Base-by-base conservation (phyloP, 345 rosid genomes). In the Populus ilicifolia region DNA sequence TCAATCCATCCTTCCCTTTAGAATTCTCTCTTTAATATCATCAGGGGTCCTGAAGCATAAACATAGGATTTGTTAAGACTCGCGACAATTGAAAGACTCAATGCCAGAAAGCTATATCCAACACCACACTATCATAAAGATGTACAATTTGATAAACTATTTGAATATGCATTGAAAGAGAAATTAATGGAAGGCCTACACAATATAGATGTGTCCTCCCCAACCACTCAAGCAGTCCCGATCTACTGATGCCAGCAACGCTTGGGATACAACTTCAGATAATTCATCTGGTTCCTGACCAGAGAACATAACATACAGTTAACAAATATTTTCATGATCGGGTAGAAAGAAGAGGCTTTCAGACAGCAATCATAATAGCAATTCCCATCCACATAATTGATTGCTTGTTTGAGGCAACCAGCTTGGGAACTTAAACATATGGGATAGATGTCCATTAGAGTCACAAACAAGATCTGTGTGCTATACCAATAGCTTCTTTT, bases 1-100 rank as follows among this genome's bases (percentile, higher is more conserved):
- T 92, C 84, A 93, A 81, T 96, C 99, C 96, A 93, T 96, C 84
- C 99, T 92, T 81, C 99, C 99, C 87, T 96, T 96, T 80, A 96
- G 87, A 83, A 92, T 92, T 82, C 88, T 83, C 82, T 96, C 97
- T 80, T 78, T 91, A 70, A 91, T 83, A 85, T 93, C 99, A 1
- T 94, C 88, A 3, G 98, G 95, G 48, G 98, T 92, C 25, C 98
- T 96, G 94, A 82, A 88, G 35, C 73, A 73, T 30, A 61, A 70
- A 48, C 38, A 74, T 16, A 44, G 72, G 20, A 27, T 3, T 38
- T 14, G 52, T 48, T 63, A 65, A 54, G 48, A 10, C 43, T 36
- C 27, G 18, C 17, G 5, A 1, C 54, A 36, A 63, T 18, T 43
- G 27, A 35, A 38, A 13, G 44, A 70, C 43, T 61, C 38, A 8